phyloP scores from a whole-genome alignment of 163 green algal genomes.

The Picocystis sp. region DNA sequence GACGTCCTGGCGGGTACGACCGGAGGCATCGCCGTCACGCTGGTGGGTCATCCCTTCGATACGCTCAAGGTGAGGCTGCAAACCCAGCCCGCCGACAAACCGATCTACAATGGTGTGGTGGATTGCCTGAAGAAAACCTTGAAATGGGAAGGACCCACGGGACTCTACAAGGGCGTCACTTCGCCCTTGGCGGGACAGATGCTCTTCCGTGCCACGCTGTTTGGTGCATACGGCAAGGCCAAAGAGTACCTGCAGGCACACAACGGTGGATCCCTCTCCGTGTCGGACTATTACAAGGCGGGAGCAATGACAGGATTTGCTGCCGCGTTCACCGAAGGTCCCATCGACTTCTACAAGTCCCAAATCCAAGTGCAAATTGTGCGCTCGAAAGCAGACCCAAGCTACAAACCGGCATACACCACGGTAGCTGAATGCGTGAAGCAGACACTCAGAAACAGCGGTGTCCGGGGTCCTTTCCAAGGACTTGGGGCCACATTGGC shows the following conservation, averaged over 20 bases:
- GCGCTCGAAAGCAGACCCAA: conserved; percentile 43
- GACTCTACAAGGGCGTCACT: conserved; percentile 51
- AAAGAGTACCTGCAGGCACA: conserved; percentile 68
- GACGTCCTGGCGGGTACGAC: conserved; percentile 5
- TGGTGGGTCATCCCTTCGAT: conserved; percentile 83
- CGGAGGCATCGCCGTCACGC: conserved; percentile 70
- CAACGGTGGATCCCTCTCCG: conserved; percentile 37
- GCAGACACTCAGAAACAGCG: conserved; percentile 45
- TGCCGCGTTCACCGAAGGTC: conserved; percentile 69
- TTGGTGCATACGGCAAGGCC: conserved; percentile 57
- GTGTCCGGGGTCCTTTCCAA: conserved; percentile 22
- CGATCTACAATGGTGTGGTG: conserved; percentile 77
- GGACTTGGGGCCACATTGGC: conserved; percentile 62
- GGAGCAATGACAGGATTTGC: conserved; percentile 69
- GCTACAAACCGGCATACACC: conserved; percentile 74
- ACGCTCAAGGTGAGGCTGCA: conserved; percentile 75
- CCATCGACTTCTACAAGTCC: conserved; percentile 94
- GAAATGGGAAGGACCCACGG: conserved; percentile 71
- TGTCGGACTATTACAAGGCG: conserved; percentile 24
- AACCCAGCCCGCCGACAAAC: conserved; percentile 65
- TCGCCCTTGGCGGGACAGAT: conserved; percentile 85
- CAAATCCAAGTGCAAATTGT: conserved; percentile 86
- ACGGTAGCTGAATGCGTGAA: conserved; percentile 46
- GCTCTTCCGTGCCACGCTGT: conserved; percentile 79
- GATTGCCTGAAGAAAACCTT: conserved; percentile 80